phyloP scores from a whole-genome alignment of 1,139 yeast genomes.

The Blastobotrys apis region DNA sequence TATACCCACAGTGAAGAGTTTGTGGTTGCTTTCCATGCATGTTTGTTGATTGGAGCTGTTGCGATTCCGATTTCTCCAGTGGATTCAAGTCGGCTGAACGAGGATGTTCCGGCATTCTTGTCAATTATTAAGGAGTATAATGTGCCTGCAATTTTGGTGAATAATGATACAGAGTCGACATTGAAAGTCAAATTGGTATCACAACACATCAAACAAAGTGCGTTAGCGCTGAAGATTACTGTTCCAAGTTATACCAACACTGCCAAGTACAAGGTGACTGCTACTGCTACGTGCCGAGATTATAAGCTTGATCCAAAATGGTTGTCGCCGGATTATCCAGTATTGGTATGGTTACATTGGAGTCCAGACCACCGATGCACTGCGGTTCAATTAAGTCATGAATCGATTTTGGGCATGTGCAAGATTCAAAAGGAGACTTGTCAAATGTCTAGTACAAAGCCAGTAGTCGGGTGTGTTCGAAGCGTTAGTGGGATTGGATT shows the following conservation, averaged over 20 bases:
- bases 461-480: slow-evolving; percentile 82
- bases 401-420: slow-evolving; percentile 68
- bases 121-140: slow-evolving; percentile 66
- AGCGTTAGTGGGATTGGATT: slow-evolving; percentile 86
- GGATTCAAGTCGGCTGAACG: slow-evolving; percentile 63
- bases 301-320: slow-evolving; percentile 30
- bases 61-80: slow-evolving; percentile 79
- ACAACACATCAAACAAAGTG: slow-evolving; percentile 55
- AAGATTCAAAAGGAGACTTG: slow-evolving; percentile 90
- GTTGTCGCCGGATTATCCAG: slow-evolving; percentile 35
- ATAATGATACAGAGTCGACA: slow-evolving; percentile 64
- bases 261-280: slow-evolving; percentile 56
- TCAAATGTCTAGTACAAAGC: slow-evolving; percentile 65
- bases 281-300: slow-evolving; percentile 45
- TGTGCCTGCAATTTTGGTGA: slow-evolving; percentile 68
- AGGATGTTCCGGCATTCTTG: slow-evolving; percentile 68
- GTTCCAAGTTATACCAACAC: slow-evolving; percentile 65
- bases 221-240: slow-evolving; percentile 40
- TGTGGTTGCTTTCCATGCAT: slow-evolving; percentile 78
- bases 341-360: slow-evolving; percentile 63
- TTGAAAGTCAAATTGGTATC: slow-evolving; percentile 67
- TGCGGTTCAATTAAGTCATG: slow-evolving; percentile 62
- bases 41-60: slow-evolving; percentile 74
- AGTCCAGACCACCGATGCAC: slow-evolving; percentile 69
- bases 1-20: slow-evolving; percentile 87